Percentiles rank a stretch among this genome's conserved stretches.
These are phyloP conservation scores for Zalerion maritima DNA, from an alignment of 495 filamentous ascomycete genomes.

Conservation along the genomic window DNA sequence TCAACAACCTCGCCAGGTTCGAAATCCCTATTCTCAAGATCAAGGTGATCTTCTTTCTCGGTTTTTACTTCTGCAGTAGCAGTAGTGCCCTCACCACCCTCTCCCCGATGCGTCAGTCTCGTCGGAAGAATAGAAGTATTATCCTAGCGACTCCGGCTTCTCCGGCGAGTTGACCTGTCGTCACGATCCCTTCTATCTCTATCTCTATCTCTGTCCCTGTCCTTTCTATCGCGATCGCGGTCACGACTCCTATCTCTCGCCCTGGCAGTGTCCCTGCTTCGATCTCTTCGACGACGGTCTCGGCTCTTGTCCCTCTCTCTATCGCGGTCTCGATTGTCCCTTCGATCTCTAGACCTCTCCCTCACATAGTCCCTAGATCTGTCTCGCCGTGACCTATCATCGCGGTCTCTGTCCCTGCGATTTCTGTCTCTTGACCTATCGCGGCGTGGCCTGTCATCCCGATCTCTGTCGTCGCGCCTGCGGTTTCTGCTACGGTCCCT, in stretches of 20 bases:
- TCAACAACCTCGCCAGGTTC: too few species aligned
- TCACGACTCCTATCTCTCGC: constrained; percentile 17
- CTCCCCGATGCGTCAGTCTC: constrained; percentile 5
- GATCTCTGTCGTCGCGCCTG: constrained; percentile 20
- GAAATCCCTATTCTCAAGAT: too few species aligned
- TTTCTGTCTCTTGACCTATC: constrained; percentile 20
- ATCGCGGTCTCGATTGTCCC: constrained; percentile 14
- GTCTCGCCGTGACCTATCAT: constrained; percentile 23
- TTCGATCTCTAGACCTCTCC: constrained; percentile 12
- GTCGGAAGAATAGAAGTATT: too few species aligned
- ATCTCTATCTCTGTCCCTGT: constrained; percentile 11
- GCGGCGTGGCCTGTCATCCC: constrained; percentile 24
- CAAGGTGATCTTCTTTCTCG: too few species aligned
- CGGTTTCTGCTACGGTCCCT: constrained; percentile 26
- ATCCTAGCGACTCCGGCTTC: constrained; percentile 14
- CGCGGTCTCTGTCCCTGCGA: constrained; percentile 13
- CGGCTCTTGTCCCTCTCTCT: constrained; percentile 28
- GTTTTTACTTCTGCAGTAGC: too few species aligned
- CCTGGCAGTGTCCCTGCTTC: constrained; percentile 14
- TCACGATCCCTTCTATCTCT: constrained; percentile 13
- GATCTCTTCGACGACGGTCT: constrained; percentile 14
- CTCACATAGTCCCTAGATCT: constrained; percentile 13
- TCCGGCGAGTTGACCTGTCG: too few species aligned
- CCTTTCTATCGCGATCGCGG: constrained; percentile 12
- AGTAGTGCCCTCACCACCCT: too few species aligned